Percentiles rank a stretch among this genome's conserved stretches.
Conservation (phyloP, 805 yeast genomes). For the Starmerella floris region DNA sequence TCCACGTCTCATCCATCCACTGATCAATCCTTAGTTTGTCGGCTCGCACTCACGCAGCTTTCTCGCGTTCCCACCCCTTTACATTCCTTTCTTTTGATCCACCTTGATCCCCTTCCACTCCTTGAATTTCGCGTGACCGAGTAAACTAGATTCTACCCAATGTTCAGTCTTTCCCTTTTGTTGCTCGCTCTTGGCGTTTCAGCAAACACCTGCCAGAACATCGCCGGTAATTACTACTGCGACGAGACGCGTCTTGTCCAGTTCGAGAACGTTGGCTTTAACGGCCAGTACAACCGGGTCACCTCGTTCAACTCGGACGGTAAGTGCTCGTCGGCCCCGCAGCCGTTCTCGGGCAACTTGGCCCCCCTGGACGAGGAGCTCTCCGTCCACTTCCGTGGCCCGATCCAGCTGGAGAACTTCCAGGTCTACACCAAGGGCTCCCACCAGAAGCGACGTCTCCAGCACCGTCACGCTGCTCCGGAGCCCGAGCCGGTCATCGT, state of each 20-base stretch:
- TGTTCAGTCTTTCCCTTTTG: slow-evolving; percentile 23
- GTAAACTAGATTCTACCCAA: not conserved
- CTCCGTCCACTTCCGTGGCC: slow-evolving; percentile 85
- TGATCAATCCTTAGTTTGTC: not conserved
- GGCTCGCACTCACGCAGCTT: not conserved
- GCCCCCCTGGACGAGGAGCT: slow-evolving; percentile 78
- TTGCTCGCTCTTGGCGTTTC: slow-evolving; percentile 21
- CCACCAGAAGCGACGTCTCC: slow-evolving; percentile 37
- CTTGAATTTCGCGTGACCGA: not conserved
- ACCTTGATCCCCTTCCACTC: not conserved
- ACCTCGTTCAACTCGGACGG: slow-evolving; percentile 67
- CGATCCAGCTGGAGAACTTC: slow-evolving; percentile 63
- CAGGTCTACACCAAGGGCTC: slow-evolving; percentile 64
- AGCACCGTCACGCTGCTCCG: slow-evolving; percentile 37
- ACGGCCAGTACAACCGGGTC: slow-evolving; percentile 73
- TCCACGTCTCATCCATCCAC: no score
- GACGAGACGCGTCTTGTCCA: slow-evolving; percentile 49
- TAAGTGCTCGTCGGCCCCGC: slow-evolving; percentile 46
- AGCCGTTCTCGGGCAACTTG: slow-evolving; percentile 54
- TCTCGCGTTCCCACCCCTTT: slow-evolving; percentile 7
- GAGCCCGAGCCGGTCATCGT: slow-evolving; percentile 55
- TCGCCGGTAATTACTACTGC: slow-evolving; percentile 77
- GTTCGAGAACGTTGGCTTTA: slow-evolving; percentile 64
- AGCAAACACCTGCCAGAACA: slow-evolving; percentile 35
- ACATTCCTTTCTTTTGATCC: slow-evolving; percentile 7